A percentile compares a stretch with the other conserved stretches of the same genome.
These are phyloP conservation scores for Monosporascus sp. DNA, from an alignment of 2,329 filamentous ascomycete species.

Conservation along the genomic window DNA sequence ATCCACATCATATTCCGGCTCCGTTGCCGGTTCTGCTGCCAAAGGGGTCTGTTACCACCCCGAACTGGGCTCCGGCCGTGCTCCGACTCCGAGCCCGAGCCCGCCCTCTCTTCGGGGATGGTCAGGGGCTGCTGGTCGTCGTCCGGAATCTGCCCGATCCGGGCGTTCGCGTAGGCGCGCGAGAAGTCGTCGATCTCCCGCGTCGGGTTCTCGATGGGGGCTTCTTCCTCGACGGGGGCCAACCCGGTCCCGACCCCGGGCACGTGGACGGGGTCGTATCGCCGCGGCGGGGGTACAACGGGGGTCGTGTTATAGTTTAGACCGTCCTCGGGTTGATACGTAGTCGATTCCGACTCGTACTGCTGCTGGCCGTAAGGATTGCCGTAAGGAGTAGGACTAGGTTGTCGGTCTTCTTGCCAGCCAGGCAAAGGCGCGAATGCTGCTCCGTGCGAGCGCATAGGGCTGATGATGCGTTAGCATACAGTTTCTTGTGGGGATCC, in stretches of 20 bases:
- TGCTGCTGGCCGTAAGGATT: slow-evolving; percentile 8
- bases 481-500: background rate
- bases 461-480: slow-evolving; percentile 16
- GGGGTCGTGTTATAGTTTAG: slow-evolving; percentile 3
- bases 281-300: slow-evolving; percentile 16
- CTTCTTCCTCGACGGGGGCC: slow-evolving; percentile 22
- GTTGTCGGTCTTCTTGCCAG: slow-evolving; percentile 22
- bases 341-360: slow-evolving; percentile 6
- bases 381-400: background rate
- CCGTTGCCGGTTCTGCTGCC: slow-evolving; percentile 50
- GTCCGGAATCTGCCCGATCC: slow-evolving; percentile 33
- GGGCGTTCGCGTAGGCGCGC: slow-evolving; percentile 36
- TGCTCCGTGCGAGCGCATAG: slow-evolving; percentile 26
- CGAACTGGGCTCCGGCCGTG: slow-evolving; percentile 17
- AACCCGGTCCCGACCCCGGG: slow-evolving; percentile 20
- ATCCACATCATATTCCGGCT: slow-evolving; percentile 45
- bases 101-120: slow-evolving; percentile 10
- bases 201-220: slow-evolving; percentile 21
- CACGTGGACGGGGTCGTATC: slow-evolving; percentile 18
- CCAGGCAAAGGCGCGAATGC: slow-evolving; percentile 34
- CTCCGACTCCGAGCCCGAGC: slow-evolving; percentile 1
- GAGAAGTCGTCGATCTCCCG: slow-evolving; percentile 43
- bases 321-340: slow-evolving; percentile 9
- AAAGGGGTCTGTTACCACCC: slow-evolving; percentile 38
- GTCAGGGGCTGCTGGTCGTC: slow-evolving; percentile 33